These are phyloP conservation scores for Geotrichum klebahnii DNA, from an alignment of 1,139 yeast genomes.

Conservation along the genomic window DNA sequence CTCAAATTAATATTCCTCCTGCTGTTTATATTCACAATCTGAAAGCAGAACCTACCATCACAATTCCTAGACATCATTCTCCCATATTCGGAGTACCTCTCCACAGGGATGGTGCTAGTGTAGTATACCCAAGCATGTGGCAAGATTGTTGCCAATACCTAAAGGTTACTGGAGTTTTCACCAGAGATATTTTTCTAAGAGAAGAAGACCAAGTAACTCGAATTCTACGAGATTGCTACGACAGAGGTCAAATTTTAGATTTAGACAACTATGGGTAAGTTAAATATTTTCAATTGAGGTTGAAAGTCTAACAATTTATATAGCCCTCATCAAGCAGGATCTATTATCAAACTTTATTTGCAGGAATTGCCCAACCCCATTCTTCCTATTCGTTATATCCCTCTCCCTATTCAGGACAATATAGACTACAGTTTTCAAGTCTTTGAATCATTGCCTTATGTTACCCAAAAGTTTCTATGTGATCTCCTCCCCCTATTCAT, in stretches of 20 bases:
- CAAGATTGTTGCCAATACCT: conserved; percentile 31
- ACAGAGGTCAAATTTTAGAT: conserved; percentile 40
- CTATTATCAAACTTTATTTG: conserved; percentile 39
- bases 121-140: conserved; percentile 35
- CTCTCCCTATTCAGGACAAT: conserved; percentile 34
- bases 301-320: background rate
- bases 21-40: conserved; percentile 61
- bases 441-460: conserved; percentile 26
- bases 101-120: conserved; percentile 22
- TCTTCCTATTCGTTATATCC: conserved; percentile 31
- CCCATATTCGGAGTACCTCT: conserved; percentile 39
- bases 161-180: conserved; percentile 26
- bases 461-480: conserved; percentile 27
- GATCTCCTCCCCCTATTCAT: conserved; percentile 28
- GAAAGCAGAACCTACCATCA: conserved; percentile 33
- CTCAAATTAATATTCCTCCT: conserved; percentile 70
- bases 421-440: conserved; percentile 30
- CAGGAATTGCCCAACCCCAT: conserved; percentile 39
- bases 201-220: conserved; percentile 30
- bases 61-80: conserved; percentile 38
- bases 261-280: conserved; percentile 38
- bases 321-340: conserved; percentile 37
- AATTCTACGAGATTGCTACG: conserved; percentile 39
- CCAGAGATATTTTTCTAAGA: conserved; percentile 33
- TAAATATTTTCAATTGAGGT: background rate